phyloP scores from a whole-genome alignment of 352 stramenopile genomes.

The Elongisporangium prolatum region DNA sequence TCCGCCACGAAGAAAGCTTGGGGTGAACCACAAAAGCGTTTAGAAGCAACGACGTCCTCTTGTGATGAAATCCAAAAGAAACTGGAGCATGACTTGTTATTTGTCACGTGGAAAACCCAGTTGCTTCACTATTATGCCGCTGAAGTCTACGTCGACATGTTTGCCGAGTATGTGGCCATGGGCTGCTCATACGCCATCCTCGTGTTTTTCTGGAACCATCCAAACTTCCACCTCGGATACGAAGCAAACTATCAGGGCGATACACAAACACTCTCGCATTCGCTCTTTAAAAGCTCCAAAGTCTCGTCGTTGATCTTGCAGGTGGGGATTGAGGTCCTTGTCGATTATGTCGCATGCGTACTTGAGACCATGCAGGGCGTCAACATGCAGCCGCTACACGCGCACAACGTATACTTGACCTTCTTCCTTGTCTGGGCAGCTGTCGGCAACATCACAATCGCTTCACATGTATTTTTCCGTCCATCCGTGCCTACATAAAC shows the following conservation, averaged over 20 bases:
- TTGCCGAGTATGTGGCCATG: constrained; percentile 41
- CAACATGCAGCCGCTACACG: constrained; percentile 9
- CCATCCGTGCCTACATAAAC: too few relatives aligned
- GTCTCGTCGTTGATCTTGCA: constrained; percentile 9
- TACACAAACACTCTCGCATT: background rate
- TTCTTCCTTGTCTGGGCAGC: constrained; percentile 10
- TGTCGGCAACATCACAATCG: constrained; percentile 7
- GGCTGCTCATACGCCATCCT: constrained; percentile 30
- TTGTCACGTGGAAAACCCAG: constrained; percentile 14
- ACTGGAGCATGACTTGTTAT: background rate
- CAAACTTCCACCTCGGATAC: constrained; percentile 15
- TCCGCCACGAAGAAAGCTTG: background rate
- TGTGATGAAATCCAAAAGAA: background rate
- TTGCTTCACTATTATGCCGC: constrained; percentile 16
- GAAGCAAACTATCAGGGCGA: constrained; percentile 1
- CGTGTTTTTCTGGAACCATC: constrained; percentile 24
- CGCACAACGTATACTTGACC: constrained; percentile 10
- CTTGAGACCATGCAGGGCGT: constrained; percentile 17
- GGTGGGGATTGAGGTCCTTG: constrained; percentile 12
- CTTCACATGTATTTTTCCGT: background rate
- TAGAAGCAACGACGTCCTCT: background rate
- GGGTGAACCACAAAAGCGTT: background rate
- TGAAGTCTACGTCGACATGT: constrained; percentile 36
- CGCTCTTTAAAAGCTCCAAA: constrained; percentile 7
- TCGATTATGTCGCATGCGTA: constrained; percentile 17